Evolutionary conservation across 2,329 filamentous ascomycete genomes (phyloP).

Genomic region (Calonectria pteridis): DNA sequence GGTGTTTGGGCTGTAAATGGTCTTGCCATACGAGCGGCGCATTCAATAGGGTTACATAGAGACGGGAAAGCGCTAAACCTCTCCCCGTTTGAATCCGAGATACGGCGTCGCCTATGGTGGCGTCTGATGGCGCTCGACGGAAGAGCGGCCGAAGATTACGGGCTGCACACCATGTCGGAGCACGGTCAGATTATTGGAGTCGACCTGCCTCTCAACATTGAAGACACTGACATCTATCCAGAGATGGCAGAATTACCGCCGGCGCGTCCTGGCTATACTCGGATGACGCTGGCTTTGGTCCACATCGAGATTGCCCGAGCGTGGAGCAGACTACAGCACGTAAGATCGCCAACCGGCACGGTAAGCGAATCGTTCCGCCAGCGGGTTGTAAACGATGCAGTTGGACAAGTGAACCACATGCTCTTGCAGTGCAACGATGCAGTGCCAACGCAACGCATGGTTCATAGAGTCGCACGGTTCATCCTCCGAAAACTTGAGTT

Average conservation of each 20-base stretch:
- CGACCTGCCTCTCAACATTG: constrained; percentile 67
- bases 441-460: constrained; percentile 57
- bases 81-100: constrained; percentile 66
- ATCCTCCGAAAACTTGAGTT: constrained; percentile 57
- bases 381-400: constrained; percentile 56
- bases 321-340: constrained; percentile 40
- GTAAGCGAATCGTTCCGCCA: constrained; percentile 50
- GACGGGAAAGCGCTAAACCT: constrained; percentile 61
- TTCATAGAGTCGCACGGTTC: constrained; percentile 42
- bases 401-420: constrained; percentile 42
- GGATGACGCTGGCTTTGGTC: constrained; percentile 69
- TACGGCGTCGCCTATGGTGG: constrained; percentile 70
- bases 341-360: constrained; percentile 15
- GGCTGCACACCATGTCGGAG: constrained; percentile 45
- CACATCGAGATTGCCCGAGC: constrained; percentile 60
- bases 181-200: constrained; percentile 51
- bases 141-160: constrained; percentile 67
- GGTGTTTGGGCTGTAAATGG: constrained; percentile 57
- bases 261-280: constrained; percentile 65
- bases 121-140: constrained; percentile 63
- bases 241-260: constrained; percentile 61
- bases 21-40: constrained; percentile 59
- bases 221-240: constrained; percentile 62
- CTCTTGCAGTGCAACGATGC: constrained; percentile 61
- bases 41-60: constrained; percentile 67